Percentiles rank a stretch among this genome's conserved stretches.
phyloP scores from a whole-genome alignment of 306 rosid genomes.

The Cicer arietinum region DNA sequence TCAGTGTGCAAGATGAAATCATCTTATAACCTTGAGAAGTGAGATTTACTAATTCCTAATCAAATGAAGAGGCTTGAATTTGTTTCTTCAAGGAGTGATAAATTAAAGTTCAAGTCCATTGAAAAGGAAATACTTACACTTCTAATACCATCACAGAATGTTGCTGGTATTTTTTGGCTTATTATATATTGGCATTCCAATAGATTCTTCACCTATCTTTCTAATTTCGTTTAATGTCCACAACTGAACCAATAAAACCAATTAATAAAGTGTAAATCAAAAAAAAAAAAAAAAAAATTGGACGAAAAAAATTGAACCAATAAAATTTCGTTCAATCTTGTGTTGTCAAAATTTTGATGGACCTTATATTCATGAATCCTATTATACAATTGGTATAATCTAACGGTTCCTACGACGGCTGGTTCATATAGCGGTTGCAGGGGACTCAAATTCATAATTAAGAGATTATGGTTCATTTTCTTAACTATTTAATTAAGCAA shows the following conservation, averaged over 20 bases:
- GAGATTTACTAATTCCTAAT: slow-evolving; percentile 23
- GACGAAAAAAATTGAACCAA: neutral
- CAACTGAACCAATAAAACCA: neutral
- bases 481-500: too few species aligned
- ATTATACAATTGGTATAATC: too few species aligned
- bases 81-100: slow-evolving; percentile 24
- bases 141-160: neutral
- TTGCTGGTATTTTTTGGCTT: slow-evolving; percentile 38
- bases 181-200: neutral
- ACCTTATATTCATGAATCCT: neutral
- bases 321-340: neutral
- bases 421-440: too few species aligned
- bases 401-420: too few species aligned
- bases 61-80: slow-evolving; percentile 33
- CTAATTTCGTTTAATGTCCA: slow-evolving; percentile 4
- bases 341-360: slow-evolving; percentile 3
- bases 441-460: too few species aligned
- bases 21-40: slow-evolving; percentile 57
- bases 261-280: slow-evolving; percentile 22
- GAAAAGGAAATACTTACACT: slow-evolving; percentile 10
- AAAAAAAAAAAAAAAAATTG: neutral
- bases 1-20: slow-evolving; percentile 91
- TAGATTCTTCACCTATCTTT: neutral
- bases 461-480: too few species aligned
- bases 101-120: slow-evolving; percentile 26